Percentiles rank a stretch among this genome's conserved stretches.
These are phyloP conservation scores for Xanthoconium stramineum DNA, from an alignment of 768 basidiomycete species.

Conservation along the genomic window DNA sequence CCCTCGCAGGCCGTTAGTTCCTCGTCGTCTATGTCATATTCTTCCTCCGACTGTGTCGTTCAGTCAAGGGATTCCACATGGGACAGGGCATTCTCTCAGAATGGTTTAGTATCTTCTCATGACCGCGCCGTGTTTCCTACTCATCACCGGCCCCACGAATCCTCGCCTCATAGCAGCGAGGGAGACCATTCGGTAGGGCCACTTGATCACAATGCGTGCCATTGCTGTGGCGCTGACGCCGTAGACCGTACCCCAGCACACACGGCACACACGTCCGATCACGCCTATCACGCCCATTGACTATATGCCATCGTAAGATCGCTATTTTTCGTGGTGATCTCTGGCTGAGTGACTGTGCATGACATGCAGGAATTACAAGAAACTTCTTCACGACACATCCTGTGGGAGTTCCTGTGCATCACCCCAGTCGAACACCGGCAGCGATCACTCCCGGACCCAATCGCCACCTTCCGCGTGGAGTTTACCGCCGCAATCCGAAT, in stretches of 20 bases:
- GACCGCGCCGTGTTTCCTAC: conserved; percentile 31
- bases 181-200: conserved; percentile 27
- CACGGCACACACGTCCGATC: conserved; percentile 33
- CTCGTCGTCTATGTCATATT: conserved; percentile 30
- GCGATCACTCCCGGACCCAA: conserved; percentile 46
- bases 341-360: conserved; percentile 10
- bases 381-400: conserved; percentile 31
- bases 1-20: conserved; percentile 19
- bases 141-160: conserved; percentile 26
- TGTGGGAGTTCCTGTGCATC: conserved; percentile 29
- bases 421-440: conserved; percentile 35
- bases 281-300: conserved; percentile 36
- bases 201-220: conserved; percentile 2
- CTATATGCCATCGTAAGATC: conserved; percentile 30
- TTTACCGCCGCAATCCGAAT: conserved; percentile 37
- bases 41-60: conserved; percentile 24
- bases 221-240: conserved; percentile 11
- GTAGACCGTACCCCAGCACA: conserved; percentile 17
- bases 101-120: conserved; percentile 38
- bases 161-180: conserved; percentile 25
- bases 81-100: conserved; percentile 35
- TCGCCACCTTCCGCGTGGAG: conserved; percentile 44
- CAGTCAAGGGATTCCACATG: conserved; percentile 35
- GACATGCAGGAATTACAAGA: conserved; percentile 30
- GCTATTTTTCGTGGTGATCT: conserved; percentile 5